A percentile compares a stretch with the other conserved stretches of the same genome.
Conservation (phyloP, 2,329 filamentous ascomycete genomes). For the Alternaria novae-zelandiae region DNA sequence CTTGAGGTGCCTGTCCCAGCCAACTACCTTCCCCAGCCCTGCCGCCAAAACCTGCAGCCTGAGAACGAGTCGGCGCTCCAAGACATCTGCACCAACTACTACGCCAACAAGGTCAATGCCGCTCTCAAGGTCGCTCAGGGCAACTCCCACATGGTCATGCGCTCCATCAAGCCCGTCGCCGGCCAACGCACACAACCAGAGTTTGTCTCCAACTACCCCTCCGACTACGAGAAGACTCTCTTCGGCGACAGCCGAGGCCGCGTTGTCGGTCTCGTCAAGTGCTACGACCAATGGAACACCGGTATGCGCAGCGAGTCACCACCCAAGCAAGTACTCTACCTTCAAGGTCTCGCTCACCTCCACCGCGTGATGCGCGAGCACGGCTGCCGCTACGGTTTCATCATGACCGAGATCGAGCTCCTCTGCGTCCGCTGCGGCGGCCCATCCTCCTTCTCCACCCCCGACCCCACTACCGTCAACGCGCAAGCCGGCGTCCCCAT, state of each 20-base stretch:
- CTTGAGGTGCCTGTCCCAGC: conserved; percentile 68
- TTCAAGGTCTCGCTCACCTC: conserved; percentile 82
- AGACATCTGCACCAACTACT: conserved; percentile 76
- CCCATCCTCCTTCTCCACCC: conserved; percentile 37
- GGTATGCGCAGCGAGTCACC: conserved; percentile 88
- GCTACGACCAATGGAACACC: conserved; percentile 93
- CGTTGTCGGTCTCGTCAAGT: conserved; percentile 85
- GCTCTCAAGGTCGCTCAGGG: conserved; percentile 79
- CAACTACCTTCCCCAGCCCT: conserved; percentile 65
- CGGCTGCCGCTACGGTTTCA: conserved; percentile 91
- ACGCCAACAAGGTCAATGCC: conserved; percentile 85
- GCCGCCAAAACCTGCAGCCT: conserved; percentile 67
- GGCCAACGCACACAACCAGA: conserved; percentile 65
- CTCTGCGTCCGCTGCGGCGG: conserved; percentile 83
- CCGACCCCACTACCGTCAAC: conserved; percentile 47
- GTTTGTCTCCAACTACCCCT: conserved; percentile 69
- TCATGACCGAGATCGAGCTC: conserved; percentile 94
- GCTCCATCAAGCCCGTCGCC: conserved; percentile 42
- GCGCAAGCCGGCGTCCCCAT: conserved; percentile 67
- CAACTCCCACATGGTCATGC: conserved; percentile 63
- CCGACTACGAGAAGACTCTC: conserved; percentile 58
- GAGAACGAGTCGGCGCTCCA: conserved; percentile 81
- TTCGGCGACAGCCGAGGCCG: conserved; percentile 60
- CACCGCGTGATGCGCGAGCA: conserved; percentile 94
- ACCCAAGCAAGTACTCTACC: conserved; percentile 85